Evolutionary conservation across 345 rosid genomes (phyloP), one percentile per base, ranked within the genome.

Genomic region (Passiflora organensis): DNA sequence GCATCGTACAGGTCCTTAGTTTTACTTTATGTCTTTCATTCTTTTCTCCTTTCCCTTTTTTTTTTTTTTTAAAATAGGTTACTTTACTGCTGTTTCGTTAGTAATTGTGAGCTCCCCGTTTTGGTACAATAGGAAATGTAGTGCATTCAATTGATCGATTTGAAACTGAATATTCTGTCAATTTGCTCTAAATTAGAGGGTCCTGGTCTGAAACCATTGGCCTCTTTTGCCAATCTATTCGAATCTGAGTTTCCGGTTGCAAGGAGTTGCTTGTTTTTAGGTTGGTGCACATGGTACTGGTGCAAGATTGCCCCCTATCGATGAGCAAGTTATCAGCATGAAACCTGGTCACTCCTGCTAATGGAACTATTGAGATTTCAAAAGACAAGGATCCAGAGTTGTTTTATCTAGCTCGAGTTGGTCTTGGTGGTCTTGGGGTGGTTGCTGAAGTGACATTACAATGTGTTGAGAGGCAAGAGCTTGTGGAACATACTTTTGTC

Each of bases 231-330:
- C 8, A 51, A 6, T 13, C 34, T 13, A 2, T 38, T 55, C 62
- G 52, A 32, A 23, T 48, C 48, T 32, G 17, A 24, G 17, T 39
- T 10, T 45, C 62, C 37, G 38, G 13, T 58, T 53, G 21, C 19
- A 56, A 56, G 18, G 21, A 32, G 32, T 43, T 34, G 44, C 18
- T 25, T 20, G 24, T 39, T 38, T 63, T 56, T 65, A 93, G 96
- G 97, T 93, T 54, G 99, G 97, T 46, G 99, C 99, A 17, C 99
- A 86, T 69, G 97, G 95, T 57, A 89, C 96, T 18, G 97, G 99
- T 67, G 97, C 97, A 64, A 80, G 77, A 59, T 71, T 93, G 80
- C 97, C 91, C 63, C 99, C 96, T 43, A 82, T 93, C 62, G 99
- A 93, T 44, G 99, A 89, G 70, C 99, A 93, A 71, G 86, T 89